A percentile compares a stretch with the other conserved stretches of the same genome.
phyloP scores from a whole-genome alignment of 2,329 filamentous ascomycete genomes.

The Verticillium alfalfae region DNA sequence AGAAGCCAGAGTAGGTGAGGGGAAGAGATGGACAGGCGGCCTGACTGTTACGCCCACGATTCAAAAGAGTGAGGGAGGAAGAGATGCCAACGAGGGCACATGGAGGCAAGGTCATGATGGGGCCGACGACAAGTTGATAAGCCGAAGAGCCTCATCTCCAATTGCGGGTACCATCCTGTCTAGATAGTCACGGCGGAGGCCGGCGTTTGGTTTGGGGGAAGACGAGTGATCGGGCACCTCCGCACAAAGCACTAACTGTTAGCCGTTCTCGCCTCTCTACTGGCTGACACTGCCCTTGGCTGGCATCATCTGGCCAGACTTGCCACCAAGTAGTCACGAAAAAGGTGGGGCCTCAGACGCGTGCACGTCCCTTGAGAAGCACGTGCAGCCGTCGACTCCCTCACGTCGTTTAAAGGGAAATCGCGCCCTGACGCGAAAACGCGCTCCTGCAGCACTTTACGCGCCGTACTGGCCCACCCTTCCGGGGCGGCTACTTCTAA shows the following conservation, averaged over 20 bases:
- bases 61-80: not conserved
- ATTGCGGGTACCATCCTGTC: not conserved
- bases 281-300: not conserved
- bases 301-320: not conserved
- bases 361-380: not conserved
- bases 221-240: not conserved
- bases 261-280: not conserved
- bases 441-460: constrained; percentile 1
- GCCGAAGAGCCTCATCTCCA: not conserved
- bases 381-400: not conserved
- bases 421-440: not conserved
- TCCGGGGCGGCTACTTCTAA: not conserved
- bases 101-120: not conserved
- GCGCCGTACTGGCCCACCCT: not conserved
- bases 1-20: not conserved
- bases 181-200: not conserved
- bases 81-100: not conserved
- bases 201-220: not conserved
- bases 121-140: not conserved
- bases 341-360: not conserved
- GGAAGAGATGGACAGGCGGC: not conserved
- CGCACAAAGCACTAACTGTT: not conserved
- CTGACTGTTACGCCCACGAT: not conserved
- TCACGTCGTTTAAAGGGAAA: not conserved
- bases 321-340: not conserved